These are phyloP conservation scores for Nakazawaea ishiwadae DNA, from an alignment of 805 yeast species.

Conservation along the genomic window DNA sequence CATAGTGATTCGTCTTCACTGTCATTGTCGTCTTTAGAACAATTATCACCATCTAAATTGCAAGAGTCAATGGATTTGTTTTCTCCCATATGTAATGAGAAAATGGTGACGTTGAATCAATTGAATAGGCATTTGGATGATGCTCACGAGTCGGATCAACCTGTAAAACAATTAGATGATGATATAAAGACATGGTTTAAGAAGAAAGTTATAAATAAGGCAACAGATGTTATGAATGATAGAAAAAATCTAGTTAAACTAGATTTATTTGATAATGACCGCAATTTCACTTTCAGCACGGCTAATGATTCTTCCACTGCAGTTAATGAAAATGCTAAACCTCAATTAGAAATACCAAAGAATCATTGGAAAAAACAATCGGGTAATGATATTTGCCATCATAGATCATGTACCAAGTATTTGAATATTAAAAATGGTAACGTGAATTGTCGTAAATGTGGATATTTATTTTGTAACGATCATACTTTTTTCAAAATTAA, in stretches of 20 bases:
- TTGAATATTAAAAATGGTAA: constrained; percentile 50
- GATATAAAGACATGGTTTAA: constrained; percentile 39
- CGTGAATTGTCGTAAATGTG: constrained; percentile 76
- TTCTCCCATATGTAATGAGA: constrained; percentile 72
- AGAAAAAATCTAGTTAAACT: constrained; percentile 37
- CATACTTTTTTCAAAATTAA: constrained; percentile 56
- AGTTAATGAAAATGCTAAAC: not conserved
- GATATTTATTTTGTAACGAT: constrained; percentile 58
- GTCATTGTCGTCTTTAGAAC: constrained; percentile 5
- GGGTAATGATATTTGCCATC: constrained; percentile 37
- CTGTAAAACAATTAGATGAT: constrained; percentile 24
- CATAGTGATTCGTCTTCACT: constrained; percentile 10
- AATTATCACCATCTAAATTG: not conserved
- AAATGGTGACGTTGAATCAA: constrained; percentile 47
- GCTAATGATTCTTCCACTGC: constrained; percentile 13
- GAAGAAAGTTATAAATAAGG: constrained; percentile 32
- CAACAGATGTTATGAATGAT: constrained; percentile 30
- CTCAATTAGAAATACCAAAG: constrained; percentile 25
- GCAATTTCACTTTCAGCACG: constrained; percentile 14
- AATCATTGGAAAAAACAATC: constrained; percentile 56
- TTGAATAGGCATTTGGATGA: constrained; percentile 72
- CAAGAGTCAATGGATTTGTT: not conserved
- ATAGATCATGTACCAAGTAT: constrained; percentile 32
- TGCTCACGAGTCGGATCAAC: constrained; percentile 40
- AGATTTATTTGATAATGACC: constrained; percentile 42